A percentile compares a stretch with the other conserved stretches of the same genome.
Evolutionary conservation across 768 basidiomycete species (phyloP).

Genomic region (Cantharellus anzutake): DNA sequence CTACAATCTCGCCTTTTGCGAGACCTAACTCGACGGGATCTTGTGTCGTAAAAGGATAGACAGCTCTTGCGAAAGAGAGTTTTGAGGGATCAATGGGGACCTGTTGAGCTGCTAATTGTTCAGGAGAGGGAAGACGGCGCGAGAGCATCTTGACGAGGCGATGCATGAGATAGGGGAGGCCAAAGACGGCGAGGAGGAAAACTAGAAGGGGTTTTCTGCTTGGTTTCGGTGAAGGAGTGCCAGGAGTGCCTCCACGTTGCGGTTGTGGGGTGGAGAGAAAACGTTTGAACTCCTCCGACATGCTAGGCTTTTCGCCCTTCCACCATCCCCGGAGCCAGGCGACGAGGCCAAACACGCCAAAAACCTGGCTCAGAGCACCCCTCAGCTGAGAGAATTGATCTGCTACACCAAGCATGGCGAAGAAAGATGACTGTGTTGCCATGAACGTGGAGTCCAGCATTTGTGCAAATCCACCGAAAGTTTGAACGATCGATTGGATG

Average conservation of each 20-base stretch:
- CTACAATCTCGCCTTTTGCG: conserved; percentile 83
- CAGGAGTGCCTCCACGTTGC: conserved; percentile 25
- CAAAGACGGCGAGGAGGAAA: conserved; percentile 86
- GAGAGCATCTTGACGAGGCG: conserved; percentile 65
- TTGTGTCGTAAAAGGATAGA: conserved; percentile 58
- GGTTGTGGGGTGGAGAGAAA: conserved; percentile 29
- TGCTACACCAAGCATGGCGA: conserved; percentile 72
- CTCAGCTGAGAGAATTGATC: conserved; percentile 88
- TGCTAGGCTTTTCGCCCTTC: conserved; percentile 24
- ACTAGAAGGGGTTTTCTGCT: conserved; percentile 81
- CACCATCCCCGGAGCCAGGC: conserved; percentile 63
- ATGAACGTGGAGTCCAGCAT: conserved; percentile 97
- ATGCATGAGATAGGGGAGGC: conserved; percentile 85
- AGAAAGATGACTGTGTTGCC: conserved; percentile 90
- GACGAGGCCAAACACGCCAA: conserved; percentile 79
- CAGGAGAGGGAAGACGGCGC: conserved; percentile 30
- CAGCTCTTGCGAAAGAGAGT: conserved; percentile 66
- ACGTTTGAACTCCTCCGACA: conserved; percentile 53
- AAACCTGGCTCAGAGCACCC: conserved; percentile 81
- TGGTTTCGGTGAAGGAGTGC: conserved; percentile 33
- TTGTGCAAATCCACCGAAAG: conserved; percentile 85
- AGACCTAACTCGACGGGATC: conserved; percentile 63
- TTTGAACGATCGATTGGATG: conserved; percentile 86
- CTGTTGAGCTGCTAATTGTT: conserved; percentile 9
- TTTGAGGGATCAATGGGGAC: conserved; percentile 47